Base-by-base conservation (phyloP, 2,329 filamentous ascomycete species). In the Sclerotinia sclerotiorum region DNA sequence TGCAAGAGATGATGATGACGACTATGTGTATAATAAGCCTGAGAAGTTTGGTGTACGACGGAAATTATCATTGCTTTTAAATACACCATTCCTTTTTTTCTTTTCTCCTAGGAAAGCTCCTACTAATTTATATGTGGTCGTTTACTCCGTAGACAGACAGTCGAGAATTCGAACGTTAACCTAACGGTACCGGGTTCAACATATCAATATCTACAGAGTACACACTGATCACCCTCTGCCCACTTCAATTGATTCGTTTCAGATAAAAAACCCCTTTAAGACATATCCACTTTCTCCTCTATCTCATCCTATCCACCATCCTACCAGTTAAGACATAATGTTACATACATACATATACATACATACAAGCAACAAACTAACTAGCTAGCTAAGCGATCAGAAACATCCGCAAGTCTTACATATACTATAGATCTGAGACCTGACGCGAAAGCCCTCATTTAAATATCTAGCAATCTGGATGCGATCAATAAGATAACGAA, bases 361-460 rank as follows among this genome's bases (percentile, higher is more conserved):
- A 39, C 35, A 39, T 11, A 29, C 11, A 39, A 32, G n/a, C 21
- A 55, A 32, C 39, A 15, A 15, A 11, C 13, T 42, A 55, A 32
- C 39, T 4, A 15, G 4, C 13, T 42, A 42, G 29, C 29, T 56
- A 39, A 39, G 54, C 54, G 54, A 56, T 35, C 11, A 11, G n/a
- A 56, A 56, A n/a, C 55, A 24, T 57, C 55, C 32, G 32, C 13
- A 35, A 5, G 35, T 35, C 35, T 35, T 21, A 21, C 52, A 35
- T 39, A 39, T 0, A 11, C n/a, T 55, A 21, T 32, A 57, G 2
- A 57, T 57, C 55, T 24, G 42, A 57, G 55, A 57, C 55, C 19
- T 42, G 55, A 57, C 32, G 55, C 55, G 55, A 39, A 57, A 39
- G 55, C 55, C 35, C 35, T 57, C 55, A 57, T 57, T 17, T 57